Evolutionary conservation across 1,139 yeast species (phyloP).

Genomic region (Pichia sp.): DNA sequence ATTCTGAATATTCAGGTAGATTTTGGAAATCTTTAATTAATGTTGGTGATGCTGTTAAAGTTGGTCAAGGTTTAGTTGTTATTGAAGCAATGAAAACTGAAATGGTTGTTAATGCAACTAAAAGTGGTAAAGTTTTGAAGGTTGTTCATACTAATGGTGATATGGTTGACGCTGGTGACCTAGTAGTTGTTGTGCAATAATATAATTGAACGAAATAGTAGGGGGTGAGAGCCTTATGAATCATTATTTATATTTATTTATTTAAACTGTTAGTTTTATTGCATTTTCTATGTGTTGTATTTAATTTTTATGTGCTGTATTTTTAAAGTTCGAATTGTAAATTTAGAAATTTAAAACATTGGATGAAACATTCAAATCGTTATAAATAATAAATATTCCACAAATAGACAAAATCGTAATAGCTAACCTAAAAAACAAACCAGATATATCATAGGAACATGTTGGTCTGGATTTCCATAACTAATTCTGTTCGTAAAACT

Average conservation of each 20-base stretch:
- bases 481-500: no score
- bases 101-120: constrained; percentile 76
- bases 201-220: background rate
- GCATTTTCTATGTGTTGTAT: background rate
- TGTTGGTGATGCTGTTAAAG: constrained; percentile 70
- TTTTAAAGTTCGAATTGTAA: background rate
- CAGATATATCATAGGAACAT: no score
- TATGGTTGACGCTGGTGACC: constrained; percentile 93
- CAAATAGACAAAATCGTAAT: no score
- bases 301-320: background rate
- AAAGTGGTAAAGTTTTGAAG: constrained; percentile 70
- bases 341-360: no score
- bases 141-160: constrained; percentile 82
- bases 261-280: background rate
- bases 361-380: no score
- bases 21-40: constrained; percentile 90
- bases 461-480: no score
- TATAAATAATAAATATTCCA: no score
- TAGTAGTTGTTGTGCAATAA: constrained; percentile 67
- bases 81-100: constrained; percentile 99
- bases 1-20: constrained; percentile 91
- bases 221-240: constrained; percentile 15
- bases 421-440: no score
- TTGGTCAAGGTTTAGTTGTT: constrained; percentile 76
- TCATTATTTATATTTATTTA: no score